Percentiles rank a stretch among this genome's conserved stretches.
Evolutionary conservation across 176 grass and related monocot genomes (phyloP).

Genomic region (Carex parvula): DNA sequence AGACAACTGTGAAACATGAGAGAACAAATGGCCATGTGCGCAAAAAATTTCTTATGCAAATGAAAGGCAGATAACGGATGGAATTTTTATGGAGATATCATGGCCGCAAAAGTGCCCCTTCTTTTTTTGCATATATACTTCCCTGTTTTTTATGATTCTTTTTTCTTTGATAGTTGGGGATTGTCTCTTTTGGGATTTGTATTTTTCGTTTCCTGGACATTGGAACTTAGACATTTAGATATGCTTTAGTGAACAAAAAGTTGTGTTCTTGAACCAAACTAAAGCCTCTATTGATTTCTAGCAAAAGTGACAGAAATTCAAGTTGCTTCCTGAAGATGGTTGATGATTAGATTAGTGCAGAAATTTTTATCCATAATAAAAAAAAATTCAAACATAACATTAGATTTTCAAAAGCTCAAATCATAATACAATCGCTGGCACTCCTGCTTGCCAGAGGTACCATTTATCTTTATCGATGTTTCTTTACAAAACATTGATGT

Average conservation of each 20-base stretch:
- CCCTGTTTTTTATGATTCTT: background rate
- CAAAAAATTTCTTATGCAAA: background rate
- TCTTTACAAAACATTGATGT: too few relatives aligned
- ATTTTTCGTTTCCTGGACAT: background rate
- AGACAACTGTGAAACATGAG: background rate
- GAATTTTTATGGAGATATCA: background rate
- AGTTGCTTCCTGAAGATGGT: too few relatives aligned
- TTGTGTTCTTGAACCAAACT: background rate
- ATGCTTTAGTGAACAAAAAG: constrained; percentile 4
- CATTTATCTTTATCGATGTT: too few relatives aligned
- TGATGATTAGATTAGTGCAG: too few relatives aligned
- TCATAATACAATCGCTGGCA: too few relatives aligned
- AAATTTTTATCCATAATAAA: too few relatives aligned
- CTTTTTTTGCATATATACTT: background rate
- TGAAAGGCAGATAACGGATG: background rate
- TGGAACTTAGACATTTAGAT: background rate
- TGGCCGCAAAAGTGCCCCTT: background rate
- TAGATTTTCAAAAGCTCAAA: too few relatives aligned
- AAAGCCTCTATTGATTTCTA: background rate
- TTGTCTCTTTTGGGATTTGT: background rate
- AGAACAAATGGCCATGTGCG: background rate
- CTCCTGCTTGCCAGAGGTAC: too few relatives aligned
- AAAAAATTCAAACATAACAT: too few relatives aligned
- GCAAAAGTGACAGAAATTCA: background rate
- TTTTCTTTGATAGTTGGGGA: background rate